Evolutionary conservation across 148 eudicot species (phyloP).

Genomic region (Vaccinium macrocarpon): DNA sequence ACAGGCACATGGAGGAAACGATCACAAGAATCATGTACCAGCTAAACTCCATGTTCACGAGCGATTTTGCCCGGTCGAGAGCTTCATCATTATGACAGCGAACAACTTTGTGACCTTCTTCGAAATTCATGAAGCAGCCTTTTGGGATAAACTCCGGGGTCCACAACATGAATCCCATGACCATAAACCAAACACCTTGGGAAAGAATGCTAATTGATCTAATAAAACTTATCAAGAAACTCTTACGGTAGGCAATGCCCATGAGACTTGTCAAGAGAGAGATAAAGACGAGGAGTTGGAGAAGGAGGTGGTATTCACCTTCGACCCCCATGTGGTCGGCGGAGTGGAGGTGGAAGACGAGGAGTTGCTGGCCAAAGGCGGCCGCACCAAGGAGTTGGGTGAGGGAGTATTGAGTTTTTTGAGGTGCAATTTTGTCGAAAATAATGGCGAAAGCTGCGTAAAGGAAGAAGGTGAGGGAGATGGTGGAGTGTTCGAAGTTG

Average conservation of each 20-base stretch:
- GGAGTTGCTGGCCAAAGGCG: slow-evolving; percentile 66
- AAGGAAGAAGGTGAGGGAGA: slow-evolving; percentile 58
- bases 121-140: slow-evolving; percentile 68
- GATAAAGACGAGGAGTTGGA: slow-evolving; percentile 49
- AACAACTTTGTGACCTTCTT: slow-evolving; percentile 69
- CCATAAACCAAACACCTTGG: slow-evolving; percentile 78
- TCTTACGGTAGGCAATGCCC: slow-evolving; percentile 41
- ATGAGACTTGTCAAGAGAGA: slow-evolving; percentile 52
- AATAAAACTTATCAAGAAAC: slow-evolving; percentile 48
- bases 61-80: slow-evolving; percentile 64
- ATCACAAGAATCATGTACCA: slow-evolving; percentile 59
- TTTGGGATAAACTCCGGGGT: slow-evolving; percentile 57
- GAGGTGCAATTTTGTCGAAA: slow-evolving; percentile 34
- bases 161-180: slow-evolving; percentile 85
- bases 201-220: slow-evolving; percentile 65
- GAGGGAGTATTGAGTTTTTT: slow-evolving; percentile 31
- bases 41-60: slow-evolving; percentile 77
- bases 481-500: slow-evolving; percentile 77
- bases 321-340: slow-evolving; percentile 88
- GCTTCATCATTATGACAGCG: slow-evolving; percentile 52
- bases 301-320: slow-evolving; percentile 85
- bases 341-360: slow-evolving; percentile 83
- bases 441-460: slow-evolving; percentile 56
- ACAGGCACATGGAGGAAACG: slow-evolving; percentile 40
- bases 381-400: slow-evolving; percentile 47